Evolutionary conservation across 768 basidiomycete genomes (phyloP).

Genomic region (Rhodotorula graminis): DNA sequence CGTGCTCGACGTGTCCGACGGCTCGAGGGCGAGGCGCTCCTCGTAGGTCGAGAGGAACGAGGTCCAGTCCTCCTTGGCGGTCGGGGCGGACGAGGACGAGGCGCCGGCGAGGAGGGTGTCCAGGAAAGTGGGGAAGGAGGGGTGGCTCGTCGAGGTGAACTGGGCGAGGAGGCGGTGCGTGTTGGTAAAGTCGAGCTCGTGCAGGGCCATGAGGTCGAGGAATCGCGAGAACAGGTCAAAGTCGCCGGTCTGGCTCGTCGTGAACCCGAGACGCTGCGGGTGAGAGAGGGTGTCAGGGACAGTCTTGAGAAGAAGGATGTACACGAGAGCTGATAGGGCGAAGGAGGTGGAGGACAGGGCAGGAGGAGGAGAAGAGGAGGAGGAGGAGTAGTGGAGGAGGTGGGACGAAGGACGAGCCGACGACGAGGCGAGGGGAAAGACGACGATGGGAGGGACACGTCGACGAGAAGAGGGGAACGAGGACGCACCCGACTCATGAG

Average conservation of each 20-base stretch:
- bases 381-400: too few species aligned
- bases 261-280: slow-evolving; percentile 69
- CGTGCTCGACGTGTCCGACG: slow-evolving; percentile 18
- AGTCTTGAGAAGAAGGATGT: background rate
- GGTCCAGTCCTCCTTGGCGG: slow-evolving; percentile 28
- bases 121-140: slow-evolving; percentile 37
- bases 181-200: slow-evolving; percentile 79
- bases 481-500: slow-evolving; percentile 52
- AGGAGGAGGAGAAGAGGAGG: too few species aligned
- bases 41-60: slow-evolving; percentile 46
- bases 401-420: too few species aligned
- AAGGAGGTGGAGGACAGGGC: too few species aligned
- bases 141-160: slow-evolving; percentile 55
- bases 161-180: slow-evolving; percentile 69
- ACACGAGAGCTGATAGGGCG: too few species aligned
- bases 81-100: background rate
- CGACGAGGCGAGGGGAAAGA: too few species aligned
- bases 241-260: slow-evolving; percentile 57
- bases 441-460: too few species aligned
- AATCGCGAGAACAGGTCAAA: slow-evolving; percentile 64
- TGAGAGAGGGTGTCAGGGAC: background rate
- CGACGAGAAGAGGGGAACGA: too few species aligned
- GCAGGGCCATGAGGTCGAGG: slow-evolving; percentile 65
- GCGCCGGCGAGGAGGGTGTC: slow-evolving; percentile 31
- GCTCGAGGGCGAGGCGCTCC: slow-evolving; percentile 55